A percentile compares a stretch with the other conserved stretches of the same genome.
Evolutionary conservation across 257 asterid species (phyloP).

Genomic region (Leonotis leonurus): DNA sequence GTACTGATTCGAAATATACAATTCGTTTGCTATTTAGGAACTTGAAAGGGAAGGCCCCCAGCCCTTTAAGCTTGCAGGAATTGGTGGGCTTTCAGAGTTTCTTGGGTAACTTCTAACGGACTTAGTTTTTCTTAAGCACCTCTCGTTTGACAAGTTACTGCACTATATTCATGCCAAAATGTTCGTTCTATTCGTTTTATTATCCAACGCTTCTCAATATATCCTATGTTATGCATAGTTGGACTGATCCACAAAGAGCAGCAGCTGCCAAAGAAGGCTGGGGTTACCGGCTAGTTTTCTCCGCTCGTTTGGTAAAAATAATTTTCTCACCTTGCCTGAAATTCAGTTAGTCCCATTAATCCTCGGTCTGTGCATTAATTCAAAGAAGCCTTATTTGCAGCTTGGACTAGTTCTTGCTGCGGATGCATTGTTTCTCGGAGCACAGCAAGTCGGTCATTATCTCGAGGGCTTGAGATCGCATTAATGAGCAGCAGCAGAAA

Average conservation of each 20-base stretch:
- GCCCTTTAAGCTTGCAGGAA: slow-evolving; percentile 92
- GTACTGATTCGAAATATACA: neutral
- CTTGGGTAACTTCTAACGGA: slow-evolving; percentile 54
- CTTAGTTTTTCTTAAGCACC: neutral
- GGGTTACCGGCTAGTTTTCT: slow-evolving; percentile 70
- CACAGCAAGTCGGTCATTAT: slow-evolving; percentile 65
- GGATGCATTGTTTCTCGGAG: slow-evolving; percentile 76
- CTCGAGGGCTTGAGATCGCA: slow-evolving; percentile 62
- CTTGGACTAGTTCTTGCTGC: slow-evolving; percentile 58
- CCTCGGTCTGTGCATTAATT: neutral
- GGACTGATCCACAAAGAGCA: slow-evolving; percentile 96
- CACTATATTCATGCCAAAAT: neutral
- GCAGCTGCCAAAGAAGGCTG: slow-evolving; percentile 91
- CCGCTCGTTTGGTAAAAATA: slow-evolving; percentile 76
- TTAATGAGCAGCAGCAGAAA: slow-evolving; percentile 10
- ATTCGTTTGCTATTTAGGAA: slow-evolving; percentile 42
- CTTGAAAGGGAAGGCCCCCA: slow-evolving; percentile 88
- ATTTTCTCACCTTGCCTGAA: neutral
- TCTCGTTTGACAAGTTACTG: neutral
- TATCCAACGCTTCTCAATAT: neutral
- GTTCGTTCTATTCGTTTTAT: no score
- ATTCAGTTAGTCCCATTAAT: neutral
- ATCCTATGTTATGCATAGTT: slow-evolving; percentile 34
- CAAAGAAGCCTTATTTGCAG: slow-evolving; percentile 28
- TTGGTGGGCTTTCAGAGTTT: slow-evolving; percentile 93